Evolutionary conservation across 2,329 filamentous ascomycete genomes (phyloP), one percentile per base, ranked within the genome.

Genomic region (Drechmeria coniospora): DNA sequence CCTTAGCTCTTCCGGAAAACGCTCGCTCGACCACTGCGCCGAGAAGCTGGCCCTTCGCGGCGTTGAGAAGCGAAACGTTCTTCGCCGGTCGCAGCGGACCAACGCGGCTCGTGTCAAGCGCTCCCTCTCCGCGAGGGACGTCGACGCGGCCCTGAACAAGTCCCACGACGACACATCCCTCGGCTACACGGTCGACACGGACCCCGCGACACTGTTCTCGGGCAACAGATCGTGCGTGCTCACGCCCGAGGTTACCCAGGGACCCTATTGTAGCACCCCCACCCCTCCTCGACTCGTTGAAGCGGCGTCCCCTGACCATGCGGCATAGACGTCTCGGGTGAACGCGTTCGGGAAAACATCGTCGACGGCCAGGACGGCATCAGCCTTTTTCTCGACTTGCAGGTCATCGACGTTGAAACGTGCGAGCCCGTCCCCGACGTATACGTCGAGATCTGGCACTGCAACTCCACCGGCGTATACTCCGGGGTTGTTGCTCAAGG

Each of bases 171-270:
- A 50, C 30, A 55, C 55, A 6, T 44, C 46, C 15, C 30, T 42
- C 12, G 44, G 44, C 5, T 54, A 48, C 34, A 49, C 41, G 8
- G 24, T 37, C 4, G 35, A 45, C 16, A 51, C 51, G 2, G 38
- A 43, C 8, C 36, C 49, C 6, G 38, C 40, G 25, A 45, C 36
- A 32, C 42, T 60, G 7, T 61, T 61, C 33, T 43, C 50, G 3
- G 46, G 48, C 14, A 51, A 53, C 27, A 49, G 46, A 16, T 53
- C 57, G 11, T 68, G 64, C 29, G 49, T 65, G 8, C 47, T 68
- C 15, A 58, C 52, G 4, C 60, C 61, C 0, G 63, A 67, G 36
- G 57, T 59, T 8, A 66, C 60, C 3, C 50, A 65, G 39, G 63
- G 63, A 2, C 64, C 64, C 37, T 41, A 57, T 47, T 39, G 59